Evolutionary conservation across 164 flowering plant species (phyloP), one percentile per base, ranked within the genome.

Genomic region (Tinospora cordifolia): DNA sequence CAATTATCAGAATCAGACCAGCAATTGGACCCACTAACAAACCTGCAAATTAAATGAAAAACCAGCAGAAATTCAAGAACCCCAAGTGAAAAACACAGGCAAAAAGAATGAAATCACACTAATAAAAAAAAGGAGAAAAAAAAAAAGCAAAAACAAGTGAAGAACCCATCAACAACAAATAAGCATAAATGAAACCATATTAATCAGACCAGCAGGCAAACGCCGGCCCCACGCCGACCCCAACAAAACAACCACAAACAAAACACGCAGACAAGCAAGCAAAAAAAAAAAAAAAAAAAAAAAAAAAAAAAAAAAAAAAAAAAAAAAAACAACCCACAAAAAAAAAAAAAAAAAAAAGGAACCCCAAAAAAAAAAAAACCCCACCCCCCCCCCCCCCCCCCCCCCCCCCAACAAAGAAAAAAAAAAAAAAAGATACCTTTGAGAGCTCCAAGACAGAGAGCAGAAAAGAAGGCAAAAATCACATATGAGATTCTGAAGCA

Each of bases 21-120:
- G 98, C 97, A 76, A 91, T 66, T 39, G 98, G 98, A 74, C 98
- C 97, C 60, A 93, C 88, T 36, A 87, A 30, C 10, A 88, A 39
- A 77, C 82, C 98, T 93, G 86, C 81, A 75, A 76, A 30, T 30
- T 30, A 30, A 62, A 68, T 0, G 17, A 47, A 26, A 63, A 72
- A 24, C 1, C 3, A 62, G 39, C 15, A 19, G 9, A 65, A 51
- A 69, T 24, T 27, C 17, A 51, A 51, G 30, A 47, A 27, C 57
- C 70, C 62, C 66, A 19, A 51, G 21, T 54, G 24, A 54, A 19
- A 54, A 54, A 24, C 6, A 54, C 2, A n/a, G 21, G 7, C 60
- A 21, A 21, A 54, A 54, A 54, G 60, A 8, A 54, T 25, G 0
- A 6, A 54, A 54, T 54, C 24, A 54, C 60, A 54, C 24, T 19